These are phyloP conservation scores for Ceratocystis harringtonii DNA, from an alignment of 2,329 filamentous ascomycete species.

Conservation along the genomic window DNA sequence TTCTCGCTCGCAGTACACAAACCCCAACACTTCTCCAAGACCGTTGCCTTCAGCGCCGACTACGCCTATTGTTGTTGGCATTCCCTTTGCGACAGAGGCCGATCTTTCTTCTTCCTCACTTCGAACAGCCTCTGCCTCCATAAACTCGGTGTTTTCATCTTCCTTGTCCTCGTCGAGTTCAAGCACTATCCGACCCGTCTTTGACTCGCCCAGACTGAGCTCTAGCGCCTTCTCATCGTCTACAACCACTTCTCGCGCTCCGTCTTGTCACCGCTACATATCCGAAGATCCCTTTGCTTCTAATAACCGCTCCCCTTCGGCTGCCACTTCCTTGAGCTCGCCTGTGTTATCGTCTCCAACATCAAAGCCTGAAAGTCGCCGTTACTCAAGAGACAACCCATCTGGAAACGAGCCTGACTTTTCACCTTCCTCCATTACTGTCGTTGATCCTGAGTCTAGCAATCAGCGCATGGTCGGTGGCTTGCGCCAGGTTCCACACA, in stretches of 20 bases:
- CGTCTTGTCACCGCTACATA: slow-evolving; percentile 13
- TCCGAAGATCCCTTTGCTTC: slow-evolving; percentile 10
- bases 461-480: slow-evolving; percentile 41
- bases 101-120: slow-evolving; percentile 9
- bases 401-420: not conserved
- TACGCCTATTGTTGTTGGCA: slow-evolving; percentile 10
- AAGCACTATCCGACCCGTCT: slow-evolving; percentile 16
- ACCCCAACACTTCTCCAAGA: slow-evolving; percentile 9
- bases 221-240: slow-evolving; percentile 15
- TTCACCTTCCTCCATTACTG: slow-evolving; percentile 17
- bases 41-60: slow-evolving; percentile 13
- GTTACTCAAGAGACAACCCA: slow-evolving; percentile 2
- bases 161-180: slow-evolving; percentile 14
- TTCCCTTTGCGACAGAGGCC: not conserved
- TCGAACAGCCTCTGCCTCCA: slow-evolving; percentile 14
- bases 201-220: slow-evolving; percentile 13
- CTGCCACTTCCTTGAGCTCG: slow-evolving; percentile 5
- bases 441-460: slow-evolving; percentile 29
- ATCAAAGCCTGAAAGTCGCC: not conserved
- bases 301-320: slow-evolving; percentile 8
- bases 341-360: slow-evolving; percentile 14
- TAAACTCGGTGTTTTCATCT: slow-evolving; percentile 15
- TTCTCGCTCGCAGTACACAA: slow-evolving; percentile 10
- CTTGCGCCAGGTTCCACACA: slow-evolving; percentile 36
- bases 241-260: slow-evolving; percentile 8